phyloP scores from a whole-genome alignment of 2,329 filamentous ascomycete species.

The Leptographium flavum region DNA sequence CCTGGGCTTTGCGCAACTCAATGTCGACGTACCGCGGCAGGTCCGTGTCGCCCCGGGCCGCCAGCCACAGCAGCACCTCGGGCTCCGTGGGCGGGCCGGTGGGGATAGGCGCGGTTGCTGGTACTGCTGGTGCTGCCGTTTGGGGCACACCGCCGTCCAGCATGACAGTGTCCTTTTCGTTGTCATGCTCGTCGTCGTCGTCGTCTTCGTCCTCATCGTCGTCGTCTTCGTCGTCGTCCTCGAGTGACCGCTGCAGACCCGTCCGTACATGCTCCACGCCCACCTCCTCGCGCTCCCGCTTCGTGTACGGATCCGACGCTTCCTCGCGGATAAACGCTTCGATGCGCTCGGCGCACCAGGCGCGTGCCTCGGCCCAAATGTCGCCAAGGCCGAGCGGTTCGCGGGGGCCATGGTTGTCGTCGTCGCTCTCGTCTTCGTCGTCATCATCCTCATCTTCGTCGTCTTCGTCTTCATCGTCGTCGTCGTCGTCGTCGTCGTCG shows the following conservation, averaged over 20 bases:
- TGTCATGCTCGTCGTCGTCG: conserved; percentile 34
- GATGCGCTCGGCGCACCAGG: conserved; percentile 19
- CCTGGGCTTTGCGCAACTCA: conserved; percentile 11
- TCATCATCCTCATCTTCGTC: conserved; percentile 24
- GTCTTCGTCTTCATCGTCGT: conserved; percentile 18
- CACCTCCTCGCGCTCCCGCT: conserved; percentile 49
- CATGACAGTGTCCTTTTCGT: conserved; percentile 9
- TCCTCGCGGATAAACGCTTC: conserved; percentile 26
- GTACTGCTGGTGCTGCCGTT: conserved; percentile 8
- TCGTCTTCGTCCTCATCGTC: conserved; percentile 43
- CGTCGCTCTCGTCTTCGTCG: conserved; percentile 20
- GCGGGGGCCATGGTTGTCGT: conserved; percentile 20
- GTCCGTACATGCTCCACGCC: conserved; percentile 60
- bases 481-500: conserved; percentile 11
- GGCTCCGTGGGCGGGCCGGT: conserved; percentile 23
- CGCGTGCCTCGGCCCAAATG: conserved; percentile 22
- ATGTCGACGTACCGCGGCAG: conserved; percentile 29
- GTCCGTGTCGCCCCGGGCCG: conserved; percentile 27
- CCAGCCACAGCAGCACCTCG: conserved; percentile 33
- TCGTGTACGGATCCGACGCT: conserved; percentile 54
- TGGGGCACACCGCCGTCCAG: conserved; percentile 3
- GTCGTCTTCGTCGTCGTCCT: conserved; percentile 39
- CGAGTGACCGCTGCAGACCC: conserved; percentile 44
- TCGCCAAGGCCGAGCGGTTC: conserved; percentile 21
- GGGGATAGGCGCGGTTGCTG: conserved; percentile 11